Percentiles rank a stretch among this genome's conserved stretches.
phyloP scores from a whole-genome alignment of 2,329 filamentous ascomycete genomes.

The Fusarium illudens region DNA sequence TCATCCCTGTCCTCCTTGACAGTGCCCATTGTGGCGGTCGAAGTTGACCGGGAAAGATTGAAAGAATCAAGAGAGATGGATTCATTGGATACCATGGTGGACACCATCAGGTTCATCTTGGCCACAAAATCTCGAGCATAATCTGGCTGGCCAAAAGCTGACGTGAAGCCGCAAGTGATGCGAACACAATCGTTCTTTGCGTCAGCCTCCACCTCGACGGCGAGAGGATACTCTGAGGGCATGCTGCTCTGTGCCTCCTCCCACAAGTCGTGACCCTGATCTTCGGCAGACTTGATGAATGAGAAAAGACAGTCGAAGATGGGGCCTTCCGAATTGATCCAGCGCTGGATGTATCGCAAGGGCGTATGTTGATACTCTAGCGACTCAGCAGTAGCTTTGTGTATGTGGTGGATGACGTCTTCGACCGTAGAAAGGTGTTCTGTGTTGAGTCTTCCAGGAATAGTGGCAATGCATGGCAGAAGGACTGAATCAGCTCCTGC shows the following conservation, averaged over 20 bases:
- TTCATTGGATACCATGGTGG: neutral
- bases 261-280: neutral
- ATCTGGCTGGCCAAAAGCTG: neutral
- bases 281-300: neutral
- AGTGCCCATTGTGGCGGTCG: neutral
- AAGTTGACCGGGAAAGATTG: neutral
- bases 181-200: neutral
- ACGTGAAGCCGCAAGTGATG: neutral
- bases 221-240: neutral
- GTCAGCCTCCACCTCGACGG: neutral
- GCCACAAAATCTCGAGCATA: neutral
- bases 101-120: neutral
- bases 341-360: neutral
- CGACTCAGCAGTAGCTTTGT: neutral
- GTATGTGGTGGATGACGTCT: neutral
- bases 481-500: neutral
- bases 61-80: neutral
- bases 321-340: neutral
- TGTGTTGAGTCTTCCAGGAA: neutral
- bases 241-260: neutral
- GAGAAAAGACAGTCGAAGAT: slow-evolving; percentile 2
- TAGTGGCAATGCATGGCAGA: neutral
- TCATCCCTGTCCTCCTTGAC: neutral
- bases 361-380: neutral
- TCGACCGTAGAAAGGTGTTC: neutral